phyloP scores from a whole-genome alignment of 495 filamentous ascomycete species.

The Aspergillus cristatus region DNA sequence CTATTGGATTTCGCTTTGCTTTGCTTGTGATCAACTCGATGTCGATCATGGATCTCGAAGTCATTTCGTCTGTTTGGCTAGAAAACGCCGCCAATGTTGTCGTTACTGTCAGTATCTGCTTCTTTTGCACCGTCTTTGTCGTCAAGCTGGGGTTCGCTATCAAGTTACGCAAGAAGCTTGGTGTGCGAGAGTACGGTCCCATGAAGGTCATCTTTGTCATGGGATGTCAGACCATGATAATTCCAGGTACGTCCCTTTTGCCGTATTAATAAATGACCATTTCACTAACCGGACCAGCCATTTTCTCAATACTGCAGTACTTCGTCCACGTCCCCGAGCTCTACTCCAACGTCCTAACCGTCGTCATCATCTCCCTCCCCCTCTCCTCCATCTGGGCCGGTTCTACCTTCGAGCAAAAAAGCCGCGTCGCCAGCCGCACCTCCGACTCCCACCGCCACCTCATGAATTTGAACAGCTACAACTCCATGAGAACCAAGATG shows the following conservation, averaged over 20 bases:
- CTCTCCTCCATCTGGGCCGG: conserved; percentile 73
- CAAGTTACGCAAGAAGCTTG: conserved; percentile 43
- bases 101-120: conserved; percentile 58
- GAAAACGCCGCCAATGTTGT: conserved; percentile 43
- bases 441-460: conserved; percentile 16
- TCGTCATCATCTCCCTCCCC: conserved; percentile 66
- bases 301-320: conserved; percentile 63
- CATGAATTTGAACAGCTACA: conserved; percentile 15
- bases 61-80: conserved; percentile 30
- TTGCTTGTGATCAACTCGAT: conserved; percentile 48
- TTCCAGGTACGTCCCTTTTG: conserved; percentile 60
- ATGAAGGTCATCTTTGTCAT: conserved; percentile 67
- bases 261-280: too few species aligned
- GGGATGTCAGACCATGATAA: conserved; percentile 66
- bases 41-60: conserved; percentile 31
- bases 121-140: conserved; percentile 67
- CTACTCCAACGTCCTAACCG: conserved; percentile 51
- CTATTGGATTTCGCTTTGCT: conserved; percentile 51
- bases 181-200: conserved; percentile 51
- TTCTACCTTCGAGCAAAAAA: conserved; percentile 25
- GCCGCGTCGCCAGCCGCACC: background rate
- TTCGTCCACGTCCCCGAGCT: conserved; percentile 45
- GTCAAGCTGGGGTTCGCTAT: conserved; percentile 58
- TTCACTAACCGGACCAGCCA: conserved; percentile 30
- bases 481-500: conserved; percentile 5